Evolutionary conservation across 768 basidiomycete genomes (phyloP).

Genomic region (Pleurotus cornucopiae): DNA sequence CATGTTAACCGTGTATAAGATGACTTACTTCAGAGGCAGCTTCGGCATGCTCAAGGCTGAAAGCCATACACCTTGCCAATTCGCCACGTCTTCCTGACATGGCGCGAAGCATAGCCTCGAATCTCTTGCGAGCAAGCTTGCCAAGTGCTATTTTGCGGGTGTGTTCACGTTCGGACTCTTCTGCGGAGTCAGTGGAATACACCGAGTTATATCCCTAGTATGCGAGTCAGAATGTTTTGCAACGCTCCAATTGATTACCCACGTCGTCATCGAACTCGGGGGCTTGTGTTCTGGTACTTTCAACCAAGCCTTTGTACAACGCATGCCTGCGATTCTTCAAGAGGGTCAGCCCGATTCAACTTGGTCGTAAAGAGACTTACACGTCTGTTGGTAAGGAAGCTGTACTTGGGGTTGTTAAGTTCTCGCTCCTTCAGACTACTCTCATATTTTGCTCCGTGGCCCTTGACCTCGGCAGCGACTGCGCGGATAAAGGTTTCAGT

Average conservation of each 20-base stretch:
- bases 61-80: slow-evolving; percentile 95
- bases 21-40: slow-evolving; percentile 82
- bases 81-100: slow-evolving; percentile 85
- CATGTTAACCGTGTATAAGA: slow-evolving; percentile 1
- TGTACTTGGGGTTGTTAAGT: slow-evolving; percentile 75
- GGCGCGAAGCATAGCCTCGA: slow-evolving; percentile 87
- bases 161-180: slow-evolving; percentile 88
- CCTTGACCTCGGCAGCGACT: slow-evolving; percentile 81
- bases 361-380: slow-evolving; percentile 30
- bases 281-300: slow-evolving; percentile 47
- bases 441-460: slow-evolving; percentile 77
- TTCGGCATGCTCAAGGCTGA: slow-evolving; percentile 94
- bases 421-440: slow-evolving; percentile 72
- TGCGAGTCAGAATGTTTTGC: slow-evolving; percentile 4
- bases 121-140: slow-evolving; percentile 72
- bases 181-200: slow-evolving; percentile 90
- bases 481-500: slow-evolving; percentile 84
- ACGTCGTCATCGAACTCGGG: slow-evolving; percentile 84
- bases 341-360: background rate
- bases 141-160: slow-evolving; percentile 75
- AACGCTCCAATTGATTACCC: slow-evolving; percentile 12
- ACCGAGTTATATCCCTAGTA: slow-evolving; percentile 79
- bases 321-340: slow-evolving; percentile 66
- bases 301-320: slow-evolving; percentile 66
- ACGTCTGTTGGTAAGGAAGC: slow-evolving; percentile 61